Evolutionary conservation across 2,329 filamentous ascomycete species (phyloP), one percentile per base, ranked within the genome.

Genomic region (Cladosporium sp.): DNA sequence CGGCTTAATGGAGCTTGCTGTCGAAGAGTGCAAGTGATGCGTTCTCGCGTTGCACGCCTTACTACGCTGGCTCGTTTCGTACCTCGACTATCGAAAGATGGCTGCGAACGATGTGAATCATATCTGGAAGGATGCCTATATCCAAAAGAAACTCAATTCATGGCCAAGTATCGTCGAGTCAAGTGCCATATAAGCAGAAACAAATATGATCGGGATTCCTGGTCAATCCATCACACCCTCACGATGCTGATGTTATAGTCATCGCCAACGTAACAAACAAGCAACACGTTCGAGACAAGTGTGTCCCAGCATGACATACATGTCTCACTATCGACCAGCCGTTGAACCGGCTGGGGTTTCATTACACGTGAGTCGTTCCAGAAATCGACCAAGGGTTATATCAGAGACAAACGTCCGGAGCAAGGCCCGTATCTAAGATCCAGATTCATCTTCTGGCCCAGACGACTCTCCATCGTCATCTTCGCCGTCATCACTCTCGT

Each of bases 391-490:
- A 7, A 28, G 23, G 16, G 18, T 12, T 28, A 12, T 44, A 40
- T 52, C 60, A 62, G 14, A 33, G 55, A 29, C 35, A 35, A 16
- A 18, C 50, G n/a, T 40, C 31, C 61, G 50, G 35, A 63, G 35
- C 26, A 31, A 12, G 14, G 35, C 50, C 61, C 28, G 37, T 31
- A 16, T 50, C 58, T 61, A 61, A 16, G 37, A 46, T n/a, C 40
- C 46, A 53, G 46, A 53, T 29, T 62, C 68, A 49, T 64, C 52
- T 14, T 61, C 44, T 28, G 44, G 44, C 16, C 59, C 33, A 29
- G 59, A 49, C 12, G 44, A 35, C 21, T 53, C 55, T 8, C 31
- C 72, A 23, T 71, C 69, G 40, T 71, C 71, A 10, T 67, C 71
- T 37, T 72, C 70, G 21, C 37, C 55, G 5, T 57, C 53, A 57